These are phyloP conservation scores for Hypoxylon sp. DNA, from an alignment of 2,329 filamentous ascomycete genomes.

Conservation along the genomic window DNA sequence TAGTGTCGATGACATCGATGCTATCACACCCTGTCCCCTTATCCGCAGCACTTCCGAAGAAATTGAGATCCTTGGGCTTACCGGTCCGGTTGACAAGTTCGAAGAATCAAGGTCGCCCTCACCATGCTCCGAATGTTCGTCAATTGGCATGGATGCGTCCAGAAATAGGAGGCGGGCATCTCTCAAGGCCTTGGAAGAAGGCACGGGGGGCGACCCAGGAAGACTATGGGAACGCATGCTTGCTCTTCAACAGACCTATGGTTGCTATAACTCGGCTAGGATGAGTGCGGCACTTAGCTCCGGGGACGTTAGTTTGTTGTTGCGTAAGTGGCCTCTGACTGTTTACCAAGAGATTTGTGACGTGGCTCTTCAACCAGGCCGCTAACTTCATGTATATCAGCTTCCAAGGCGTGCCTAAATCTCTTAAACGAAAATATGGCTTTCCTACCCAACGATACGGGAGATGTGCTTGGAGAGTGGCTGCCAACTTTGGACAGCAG, in stretches of 20 bases:
- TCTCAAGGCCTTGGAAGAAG: constrained; percentile 51
- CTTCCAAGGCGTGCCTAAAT: constrained; percentile 53
- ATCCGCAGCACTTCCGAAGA: constrained; percentile 6
- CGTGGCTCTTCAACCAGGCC: constrained; percentile 21
- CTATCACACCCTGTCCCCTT: constrained; percentile 53
- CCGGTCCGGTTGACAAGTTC: constrained; percentile 34
- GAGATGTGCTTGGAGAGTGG: constrained; percentile 41
- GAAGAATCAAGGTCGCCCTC: constrained; percentile 46
- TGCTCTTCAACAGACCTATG: constrained; percentile 60
- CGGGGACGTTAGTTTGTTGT: constrained; percentile 57
- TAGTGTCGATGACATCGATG: constrained; percentile 51
- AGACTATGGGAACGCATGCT: constrained; percentile 65
- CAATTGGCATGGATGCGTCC: constrained; percentile 24
- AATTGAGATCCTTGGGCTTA: constrained; percentile 19
- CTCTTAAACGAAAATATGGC: constrained; percentile 53
- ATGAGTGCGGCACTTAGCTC: constrained; percentile 62
- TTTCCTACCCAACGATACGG: constrained; percentile 48
- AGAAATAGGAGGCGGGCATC: constrained; percentile 46
- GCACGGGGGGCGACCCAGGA: constrained; percentile 57
- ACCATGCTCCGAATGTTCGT: constrained; percentile 46
- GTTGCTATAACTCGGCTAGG: constrained; percentile 64
- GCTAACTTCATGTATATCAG: constrained; percentile 39
- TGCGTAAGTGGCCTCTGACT: constrained; percentile 57
- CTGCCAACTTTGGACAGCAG: constrained; percentile 24
- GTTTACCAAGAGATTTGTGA: neutral